These are phyloP conservation scores for Nidularia sp. DNA, from an alignment of 768 basidiomycete genomes.

Conservation along the genomic window DNA sequence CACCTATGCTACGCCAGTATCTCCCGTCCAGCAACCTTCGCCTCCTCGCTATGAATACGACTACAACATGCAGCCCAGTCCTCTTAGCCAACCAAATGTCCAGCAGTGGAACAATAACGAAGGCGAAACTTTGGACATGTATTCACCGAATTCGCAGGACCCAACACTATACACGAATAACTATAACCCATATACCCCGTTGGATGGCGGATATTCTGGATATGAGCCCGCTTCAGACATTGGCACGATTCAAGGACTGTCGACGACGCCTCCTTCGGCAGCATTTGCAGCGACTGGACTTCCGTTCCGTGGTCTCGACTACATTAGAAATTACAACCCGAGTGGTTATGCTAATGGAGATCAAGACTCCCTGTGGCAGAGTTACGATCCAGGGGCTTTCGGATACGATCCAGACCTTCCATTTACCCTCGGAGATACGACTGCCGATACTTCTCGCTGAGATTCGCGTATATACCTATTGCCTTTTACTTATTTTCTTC, in stretches of 20 bases:
- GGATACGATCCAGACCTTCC: constrained; percentile 76
- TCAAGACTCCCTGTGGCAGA: constrained; percentile 52
- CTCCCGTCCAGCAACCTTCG: constrained; percentile 47
- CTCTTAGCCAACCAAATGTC: constrained; percentile 25
- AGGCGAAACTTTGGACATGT: constrained; percentile 33
- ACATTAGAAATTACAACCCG: constrained; percentile 72
- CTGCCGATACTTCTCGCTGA: constrained; percentile 22
- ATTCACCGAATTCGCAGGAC: constrained; percentile 36
- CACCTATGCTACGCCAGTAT: constrained; percentile 44
- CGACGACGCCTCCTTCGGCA: constrained; percentile 57
- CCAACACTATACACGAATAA: constrained; percentile 38
- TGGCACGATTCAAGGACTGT: constrained; percentile 35
- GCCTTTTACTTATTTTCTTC: neutral
- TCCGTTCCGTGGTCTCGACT: constrained; percentile 84
- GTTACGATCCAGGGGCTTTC: constrained; percentile 72
- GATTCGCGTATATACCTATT: neutral
- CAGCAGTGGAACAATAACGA: constrained; percentile 42
- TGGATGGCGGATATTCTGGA: constrained; percentile 35
- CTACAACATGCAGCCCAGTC: constrained; percentile 31
- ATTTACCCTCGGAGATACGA: constrained; percentile 51
- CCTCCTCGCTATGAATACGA: constrained; percentile 59
- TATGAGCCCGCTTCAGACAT: constrained; percentile 35
- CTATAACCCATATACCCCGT: constrained; percentile 37
- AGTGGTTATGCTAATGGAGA: constrained; percentile 42
- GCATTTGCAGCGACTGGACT: constrained; percentile 68